Percentiles rank a stretch among this genome's conserved stretches.
Conservation (phyloP, 495 filamentous ascomycete species). For the Neurospora terricola region DNA sequence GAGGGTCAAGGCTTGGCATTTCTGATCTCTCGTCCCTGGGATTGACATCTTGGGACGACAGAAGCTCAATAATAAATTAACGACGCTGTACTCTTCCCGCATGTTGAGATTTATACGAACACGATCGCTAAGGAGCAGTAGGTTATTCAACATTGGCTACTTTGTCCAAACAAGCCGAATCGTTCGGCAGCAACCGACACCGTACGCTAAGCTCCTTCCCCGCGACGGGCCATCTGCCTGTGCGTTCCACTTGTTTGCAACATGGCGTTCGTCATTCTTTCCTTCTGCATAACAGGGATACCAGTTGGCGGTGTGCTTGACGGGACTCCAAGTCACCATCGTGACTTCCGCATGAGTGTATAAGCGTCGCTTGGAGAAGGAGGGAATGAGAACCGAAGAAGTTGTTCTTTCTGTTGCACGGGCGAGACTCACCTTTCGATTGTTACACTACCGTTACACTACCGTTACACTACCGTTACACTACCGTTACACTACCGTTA, state of each 20-base stretch:
- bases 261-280: not conserved
- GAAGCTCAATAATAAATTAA: too few species aligned
- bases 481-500: too few species aligned
- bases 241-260: not conserved
- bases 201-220: not conserved
- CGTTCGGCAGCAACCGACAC: not conserved
- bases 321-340: not conserved
- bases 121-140: not conserved
- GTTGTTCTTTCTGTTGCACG: not conserved
- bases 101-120: not conserved
- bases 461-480: too few species aligned
- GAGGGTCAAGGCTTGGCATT: not conserved
- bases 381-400: not conserved
- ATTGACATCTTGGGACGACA: too few species aligned
- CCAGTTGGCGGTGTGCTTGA: not conserved
- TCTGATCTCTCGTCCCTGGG: too few species aligned
- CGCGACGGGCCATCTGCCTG: not conserved
- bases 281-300: not conserved
- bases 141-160: not conserved
- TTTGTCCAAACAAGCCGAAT: not conserved
- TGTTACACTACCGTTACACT: not conserved
- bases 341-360: not conserved
- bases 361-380: not conserved
- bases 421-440: not conserved
- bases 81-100: too few species aligned